Evolutionary conservation across 176 grass and related monocot species (phyloP).

Genomic region (Saccharum spontaneum): DNA sequence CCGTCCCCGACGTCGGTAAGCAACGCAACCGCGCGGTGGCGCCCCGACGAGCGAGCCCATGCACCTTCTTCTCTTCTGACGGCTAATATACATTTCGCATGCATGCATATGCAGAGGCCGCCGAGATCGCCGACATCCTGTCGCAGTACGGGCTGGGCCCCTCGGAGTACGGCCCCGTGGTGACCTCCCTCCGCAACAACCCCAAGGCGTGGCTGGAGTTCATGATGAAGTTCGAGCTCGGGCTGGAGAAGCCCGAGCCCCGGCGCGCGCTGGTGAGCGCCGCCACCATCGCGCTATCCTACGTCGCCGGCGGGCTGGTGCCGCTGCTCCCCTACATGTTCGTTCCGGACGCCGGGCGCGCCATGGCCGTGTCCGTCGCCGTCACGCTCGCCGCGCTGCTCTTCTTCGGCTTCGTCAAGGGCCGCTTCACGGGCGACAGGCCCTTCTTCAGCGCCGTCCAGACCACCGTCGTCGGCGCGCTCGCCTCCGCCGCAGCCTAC

Average conservation of each 20-base stretch:
- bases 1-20: constrained; percentile 65
- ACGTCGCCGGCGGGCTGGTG: constrained; percentile 74
- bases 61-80: background rate
- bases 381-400: constrained; percentile 76
- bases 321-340: constrained; percentile 88
- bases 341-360: constrained; percentile 47
- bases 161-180: constrained; percentile 64
- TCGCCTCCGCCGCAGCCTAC: constrained; percentile 83
- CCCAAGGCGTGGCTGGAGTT: constrained; percentile 91
- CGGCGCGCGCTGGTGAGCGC: constrained; percentile 77
- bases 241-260: constrained; percentile 81
- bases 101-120: constrained; percentile 58
- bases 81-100: background rate
- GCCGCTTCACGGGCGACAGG: constrained; percentile 67
- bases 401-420: constrained; percentile 95
- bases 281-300: constrained; percentile 68
- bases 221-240: constrained; percentile 99
- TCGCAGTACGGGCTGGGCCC: constrained; percentile 82
- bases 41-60: background rate
- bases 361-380: constrained; percentile 76
- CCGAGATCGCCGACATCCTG: constrained; percentile 84
- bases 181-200: constrained; percentile 67
- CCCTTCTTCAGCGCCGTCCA: constrained; percentile 73
- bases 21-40: background rate
- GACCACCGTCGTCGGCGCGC: constrained; percentile 71